These are phyloP conservation scores for Harringtonia aguacate DNA, from an alignment of 2,329 filamentous ascomycete genomes.

Conservation along the genomic window DNA sequence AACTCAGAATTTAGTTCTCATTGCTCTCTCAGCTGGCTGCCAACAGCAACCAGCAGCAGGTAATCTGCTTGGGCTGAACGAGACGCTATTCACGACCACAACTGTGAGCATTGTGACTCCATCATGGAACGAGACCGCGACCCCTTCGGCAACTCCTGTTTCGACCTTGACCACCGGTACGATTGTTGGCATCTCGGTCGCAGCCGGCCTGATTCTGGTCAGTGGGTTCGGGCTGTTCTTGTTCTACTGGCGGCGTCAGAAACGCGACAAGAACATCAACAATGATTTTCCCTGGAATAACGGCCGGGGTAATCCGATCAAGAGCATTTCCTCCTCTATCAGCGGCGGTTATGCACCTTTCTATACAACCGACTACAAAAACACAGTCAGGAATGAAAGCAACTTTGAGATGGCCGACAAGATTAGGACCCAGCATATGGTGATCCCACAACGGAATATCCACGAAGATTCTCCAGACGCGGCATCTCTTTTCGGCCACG, in stretches of 20 bases:
- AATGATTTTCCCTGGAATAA: neutral
- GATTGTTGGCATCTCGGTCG: constrained; percentile 43
- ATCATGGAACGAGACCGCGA: constrained; percentile 15
- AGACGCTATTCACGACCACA: constrained; percentile 27
- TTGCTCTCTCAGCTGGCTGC: constrained; percentile 36
- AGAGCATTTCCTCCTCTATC: constrained; percentile 6
- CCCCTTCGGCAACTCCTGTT: constrained; percentile 11
- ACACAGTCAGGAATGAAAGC: too few relatives aligned
- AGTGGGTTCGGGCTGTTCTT: constrained; percentile 31
- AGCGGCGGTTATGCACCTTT: constrained; percentile 7
- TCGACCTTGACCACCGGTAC: constrained; percentile 31
- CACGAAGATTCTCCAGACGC: neutral
- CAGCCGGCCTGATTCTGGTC: constrained; percentile 30
- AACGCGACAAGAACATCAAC: constrained; percentile 16
- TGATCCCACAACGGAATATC: neutral
- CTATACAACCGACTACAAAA: constrained; percentile 23
- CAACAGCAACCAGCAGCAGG: constrained; percentile 30
- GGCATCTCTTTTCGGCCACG: constrained; percentile 1
- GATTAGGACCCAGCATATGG: constrained; percentile 1
- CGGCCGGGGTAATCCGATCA: neutral
- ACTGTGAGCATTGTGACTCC: constrained; percentile 28
- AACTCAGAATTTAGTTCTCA: constrained; percentile 26
- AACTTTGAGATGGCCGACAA: too few relatives aligned
- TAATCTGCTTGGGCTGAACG: constrained; percentile 26
- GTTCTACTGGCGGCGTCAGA: constrained; percentile 36